Evolutionary conservation across 495 filamentous ascomycete genomes (phyloP).

Genomic region (Rhypophila decipiens): DNA sequence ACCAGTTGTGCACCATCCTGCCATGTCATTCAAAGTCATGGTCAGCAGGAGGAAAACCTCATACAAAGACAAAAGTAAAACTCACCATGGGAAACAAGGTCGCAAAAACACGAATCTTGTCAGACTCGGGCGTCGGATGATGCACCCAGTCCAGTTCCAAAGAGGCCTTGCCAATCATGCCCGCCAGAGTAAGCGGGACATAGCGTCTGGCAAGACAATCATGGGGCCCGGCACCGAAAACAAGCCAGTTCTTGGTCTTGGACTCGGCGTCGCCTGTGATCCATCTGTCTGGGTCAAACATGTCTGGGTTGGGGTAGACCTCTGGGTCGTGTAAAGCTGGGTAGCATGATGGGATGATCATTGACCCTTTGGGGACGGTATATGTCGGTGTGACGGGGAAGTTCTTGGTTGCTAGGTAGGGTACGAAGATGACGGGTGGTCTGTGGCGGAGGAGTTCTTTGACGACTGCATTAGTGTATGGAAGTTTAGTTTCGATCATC

Average conservation of each 20-base stretch:
- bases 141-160: constrained; percentile 84
- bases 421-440: constrained; percentile 93
- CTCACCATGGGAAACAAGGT: constrained; percentile 88
- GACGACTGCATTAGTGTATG: constrained; percentile 81
- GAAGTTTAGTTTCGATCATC: constrained; percentile 71
- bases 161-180: constrained; percentile 85
- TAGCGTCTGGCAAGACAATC: constrained; percentile 91
- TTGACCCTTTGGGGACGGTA: constrained; percentile 45
- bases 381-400: constrained; percentile 84
- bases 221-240: constrained; percentile 90
- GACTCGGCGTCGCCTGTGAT: constrained; percentile 75
- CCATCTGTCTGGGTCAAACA: constrained; percentile 66
- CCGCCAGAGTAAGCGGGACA: constrained; percentile 73
- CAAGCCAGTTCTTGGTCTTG: constrained; percentile 88
- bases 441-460: constrained; percentile 88
- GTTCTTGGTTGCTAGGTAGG: constrained; percentile 82
- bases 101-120: constrained; percentile 93
- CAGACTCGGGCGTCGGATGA: constrained; percentile 63
- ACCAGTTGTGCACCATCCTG: constrained; percentile 2
- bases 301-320: constrained; percentile 20
- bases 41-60: neutral
- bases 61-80: neutral
- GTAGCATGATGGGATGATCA: constrained; percentile 33
- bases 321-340: constrained; percentile 21
- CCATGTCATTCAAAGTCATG: neutral